These are phyloP conservation scores for Gracilaria vermiculophylla DNA, from an alignment of 23 red algal species.

Conservation along the genomic window DNA sequence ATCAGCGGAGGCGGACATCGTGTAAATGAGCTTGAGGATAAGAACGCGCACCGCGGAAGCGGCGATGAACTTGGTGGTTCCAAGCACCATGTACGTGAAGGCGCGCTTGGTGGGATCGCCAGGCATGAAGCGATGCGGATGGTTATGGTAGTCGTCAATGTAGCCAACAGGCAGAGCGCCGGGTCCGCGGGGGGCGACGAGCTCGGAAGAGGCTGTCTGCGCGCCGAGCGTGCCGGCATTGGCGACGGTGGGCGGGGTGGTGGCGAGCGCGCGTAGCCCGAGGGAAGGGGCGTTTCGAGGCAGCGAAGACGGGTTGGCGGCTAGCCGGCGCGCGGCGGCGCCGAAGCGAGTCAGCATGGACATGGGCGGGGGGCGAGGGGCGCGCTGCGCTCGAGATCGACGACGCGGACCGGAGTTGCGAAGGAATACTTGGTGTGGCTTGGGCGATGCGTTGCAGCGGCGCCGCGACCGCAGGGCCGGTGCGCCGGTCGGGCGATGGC, in stretches of 20 bases:
- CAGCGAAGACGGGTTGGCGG: slow-evolving; percentile 1
- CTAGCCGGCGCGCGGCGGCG: slow-evolving; percentile 34
- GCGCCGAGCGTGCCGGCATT: slow-evolving; percentile 65
- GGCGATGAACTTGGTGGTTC: slow-evolving; percentile 92
- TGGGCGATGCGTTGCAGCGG: no score
- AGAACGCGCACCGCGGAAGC: slow-evolving; percentile 83
- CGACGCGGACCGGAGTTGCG: no score
- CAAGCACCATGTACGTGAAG: slow-evolving; percentile 93
- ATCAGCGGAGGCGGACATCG: slow-evolving; percentile 95
- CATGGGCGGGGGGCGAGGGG: slow-evolving; percentile 1
- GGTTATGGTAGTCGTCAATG: slow-evolving; percentile 90
- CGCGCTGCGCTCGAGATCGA: slow-evolving; percentile 8
- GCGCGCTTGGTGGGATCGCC: slow-evolving; percentile 97
- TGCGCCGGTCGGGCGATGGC: background rate
- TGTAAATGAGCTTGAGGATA: slow-evolving; percentile 93
- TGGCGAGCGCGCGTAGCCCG: slow-evolving; percentile 47
- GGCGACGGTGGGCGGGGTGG: slow-evolving; percentile 50
- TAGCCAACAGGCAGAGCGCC: slow-evolving; percentile 87
- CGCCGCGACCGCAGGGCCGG: no score
- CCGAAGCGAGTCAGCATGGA: slow-evolving; percentile 51
- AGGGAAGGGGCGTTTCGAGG: background rate
- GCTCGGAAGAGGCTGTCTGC: slow-evolving; percentile 32
- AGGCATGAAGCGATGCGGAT: slow-evolving; percentile 74
- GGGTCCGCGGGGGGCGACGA: slow-evolving; percentile 37
- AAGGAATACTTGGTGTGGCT: no score